Evolutionary conservation across 2,329 filamentous ascomycete genomes (phyloP).

Genomic region (Alternaria triticimaculans): DNA sequence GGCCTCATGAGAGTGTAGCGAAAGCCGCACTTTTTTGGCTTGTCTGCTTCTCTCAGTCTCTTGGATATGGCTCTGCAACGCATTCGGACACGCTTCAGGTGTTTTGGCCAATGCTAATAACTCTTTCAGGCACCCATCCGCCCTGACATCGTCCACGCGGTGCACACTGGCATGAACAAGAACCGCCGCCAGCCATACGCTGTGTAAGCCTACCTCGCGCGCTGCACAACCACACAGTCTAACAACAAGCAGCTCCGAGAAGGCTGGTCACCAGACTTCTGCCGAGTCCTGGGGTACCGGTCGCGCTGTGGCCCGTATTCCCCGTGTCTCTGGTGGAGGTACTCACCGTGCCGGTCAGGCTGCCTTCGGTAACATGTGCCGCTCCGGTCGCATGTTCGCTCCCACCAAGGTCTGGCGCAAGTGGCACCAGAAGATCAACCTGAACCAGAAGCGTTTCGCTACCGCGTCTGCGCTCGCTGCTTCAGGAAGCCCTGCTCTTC

Average conservation of each 20-base stretch:
- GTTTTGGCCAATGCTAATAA: slow-evolving; percentile 13
- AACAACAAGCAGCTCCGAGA: slow-evolving; percentile 67
- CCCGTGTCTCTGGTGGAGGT: slow-evolving; percentile 99
- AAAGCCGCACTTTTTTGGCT: slow-evolving; percentile 1
- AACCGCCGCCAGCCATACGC: slow-evolving; percentile 99
- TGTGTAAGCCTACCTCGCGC: slow-evolving; percentile 66
- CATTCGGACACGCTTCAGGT: neutral
- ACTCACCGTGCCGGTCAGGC: slow-evolving; percentile 99
- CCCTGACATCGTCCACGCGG: slow-evolving; percentile 97
- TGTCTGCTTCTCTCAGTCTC: slow-evolving; percentile 5
- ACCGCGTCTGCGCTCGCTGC: slow-evolving; percentile 96
- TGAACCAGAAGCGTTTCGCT: slow-evolving; percentile 98
- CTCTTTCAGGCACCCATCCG: slow-evolving; percentile 77
- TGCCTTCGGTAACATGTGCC: slow-evolving; percentile 99
- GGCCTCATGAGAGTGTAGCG: neutral
- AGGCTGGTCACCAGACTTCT: slow-evolving; percentile 99
- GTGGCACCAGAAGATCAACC: slow-evolving; percentile 99
- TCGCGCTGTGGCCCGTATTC: slow-evolving; percentile 99
- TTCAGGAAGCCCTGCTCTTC: slow-evolving; percentile 91
- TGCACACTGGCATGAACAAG: slow-evolving; percentile 99
- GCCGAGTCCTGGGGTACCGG: slow-evolving; percentile 99
- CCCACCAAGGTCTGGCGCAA: slow-evolving; percentile 99
- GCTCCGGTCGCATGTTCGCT: slow-evolving; percentile 99
- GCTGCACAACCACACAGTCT: slow-evolving; percentile 15
- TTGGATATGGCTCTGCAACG: neutral